Conservation (phyloP, 768 basidiomycete species). For the Hygrocybe punicea region DNA sequence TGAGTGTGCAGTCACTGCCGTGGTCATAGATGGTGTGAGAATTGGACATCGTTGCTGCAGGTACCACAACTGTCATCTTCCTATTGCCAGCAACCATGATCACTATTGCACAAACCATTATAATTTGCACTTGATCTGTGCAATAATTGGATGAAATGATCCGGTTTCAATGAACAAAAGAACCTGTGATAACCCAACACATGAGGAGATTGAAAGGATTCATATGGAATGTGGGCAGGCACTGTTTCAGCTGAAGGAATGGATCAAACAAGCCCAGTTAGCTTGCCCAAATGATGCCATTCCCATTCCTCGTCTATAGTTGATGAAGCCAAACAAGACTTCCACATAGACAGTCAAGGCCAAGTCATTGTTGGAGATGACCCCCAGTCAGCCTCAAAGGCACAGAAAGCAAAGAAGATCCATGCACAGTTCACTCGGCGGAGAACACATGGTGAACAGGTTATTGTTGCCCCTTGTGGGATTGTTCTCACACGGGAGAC, state of each 20-base stretch:
- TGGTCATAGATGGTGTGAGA: conserved; percentile 1
- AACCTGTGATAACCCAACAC: conserved; percentile 21
- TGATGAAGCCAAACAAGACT: too few relatives aligned
- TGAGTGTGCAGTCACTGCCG: too few relatives aligned
- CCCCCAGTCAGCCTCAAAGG: too few relatives aligned
- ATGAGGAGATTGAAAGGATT: conserved; percentile 20
- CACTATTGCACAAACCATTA: conserved; percentile 20
- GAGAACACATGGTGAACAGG: conserved; percentile 27
- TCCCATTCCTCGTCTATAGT: too few relatives aligned
- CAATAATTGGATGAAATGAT: conserved; percentile 9
- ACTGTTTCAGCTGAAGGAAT: too few relatives aligned
- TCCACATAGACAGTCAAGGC: too few relatives aligned
- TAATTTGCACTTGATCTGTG: conserved; percentile 11
- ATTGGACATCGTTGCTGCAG: conserved; percentile 32
- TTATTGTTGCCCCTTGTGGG: conserved; percentile 25
- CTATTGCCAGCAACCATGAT: conserved; percentile 9
- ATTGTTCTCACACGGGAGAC: conserved; percentile 22
- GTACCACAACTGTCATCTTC: conserved; percentile 25
- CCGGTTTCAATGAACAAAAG: conserved; percentile 1
- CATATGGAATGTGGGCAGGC: conserved; percentile 8
- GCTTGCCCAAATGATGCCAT: too few relatives aligned
- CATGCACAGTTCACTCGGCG: conserved; percentile 14
- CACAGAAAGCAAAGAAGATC: too few relatives aligned
- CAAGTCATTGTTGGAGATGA: too few relatives aligned
- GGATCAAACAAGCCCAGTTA: too few relatives aligned